Percentiles rank a stretch among this genome's conserved stretches.
phyloP scores from a whole-genome alignment of 768 basidiomycete species.

The Tricholoma matsutake region DNA sequence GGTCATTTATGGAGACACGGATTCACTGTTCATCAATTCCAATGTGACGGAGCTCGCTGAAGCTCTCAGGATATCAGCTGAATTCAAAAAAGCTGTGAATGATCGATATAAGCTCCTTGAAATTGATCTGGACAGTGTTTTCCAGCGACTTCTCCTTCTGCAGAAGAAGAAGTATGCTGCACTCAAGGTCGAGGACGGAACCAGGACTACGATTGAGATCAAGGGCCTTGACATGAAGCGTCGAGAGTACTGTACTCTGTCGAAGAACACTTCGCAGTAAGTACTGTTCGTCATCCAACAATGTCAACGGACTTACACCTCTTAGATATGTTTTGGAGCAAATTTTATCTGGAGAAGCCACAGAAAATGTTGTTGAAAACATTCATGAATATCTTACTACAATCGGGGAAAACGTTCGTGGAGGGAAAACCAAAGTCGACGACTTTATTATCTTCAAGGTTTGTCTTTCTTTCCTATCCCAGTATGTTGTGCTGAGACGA shows the following conservation, averaged over 20 bases:
- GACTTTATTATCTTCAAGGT: constrained; percentile 97
- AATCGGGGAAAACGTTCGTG: constrained; percentile 75
- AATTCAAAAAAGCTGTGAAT: constrained; percentile 96
- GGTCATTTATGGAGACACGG: constrained; percentile 99
- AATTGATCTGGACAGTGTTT: constrained; percentile 93
- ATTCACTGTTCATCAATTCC: constrained; percentile 98
- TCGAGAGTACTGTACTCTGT: constrained; percentile 88
- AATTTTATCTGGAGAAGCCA: constrained; percentile 87
- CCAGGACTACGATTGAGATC: constrained; percentile 76
- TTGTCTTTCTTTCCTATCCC: constrained; percentile 10
- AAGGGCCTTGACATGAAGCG: constrained; percentile 99
- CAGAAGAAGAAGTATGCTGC: constrained; percentile 99
- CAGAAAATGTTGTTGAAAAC: constrained; percentile 83
- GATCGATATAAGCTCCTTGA: constrained; percentile 94
- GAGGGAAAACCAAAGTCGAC: constrained; percentile 77
- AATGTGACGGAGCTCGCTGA: constrained; percentile 85
- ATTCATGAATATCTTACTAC: constrained; percentile 89
- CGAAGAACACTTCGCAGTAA: constrained; percentile 90
- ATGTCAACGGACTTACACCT: background rate
- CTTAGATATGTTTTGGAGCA: constrained; percentile 86
- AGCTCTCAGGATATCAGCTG: constrained; percentile 85
- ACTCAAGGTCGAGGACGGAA: constrained; percentile 86
- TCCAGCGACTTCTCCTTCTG: constrained; percentile 85
- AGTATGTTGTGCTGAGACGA: background rate
- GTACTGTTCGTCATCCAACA: constrained; percentile 28